phyloP scores from a whole-genome alignment of 202 grass and related monocot genomes.

The Panicum hallii region DNA sequence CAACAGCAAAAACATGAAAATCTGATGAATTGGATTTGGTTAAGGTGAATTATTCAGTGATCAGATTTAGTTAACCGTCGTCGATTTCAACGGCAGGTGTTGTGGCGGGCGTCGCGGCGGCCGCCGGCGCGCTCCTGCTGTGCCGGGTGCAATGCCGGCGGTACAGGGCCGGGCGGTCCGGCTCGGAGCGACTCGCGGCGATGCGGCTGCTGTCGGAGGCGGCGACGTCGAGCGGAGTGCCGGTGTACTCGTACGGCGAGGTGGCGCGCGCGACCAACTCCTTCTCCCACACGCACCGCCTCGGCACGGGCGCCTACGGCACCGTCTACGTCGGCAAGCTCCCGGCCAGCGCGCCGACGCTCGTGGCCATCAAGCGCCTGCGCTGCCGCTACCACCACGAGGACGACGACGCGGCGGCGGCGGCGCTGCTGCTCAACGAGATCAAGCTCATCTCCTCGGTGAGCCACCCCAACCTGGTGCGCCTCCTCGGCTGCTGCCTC shows the following conservation, averaged over 20 bases:
- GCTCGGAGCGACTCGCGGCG: constrained; percentile 35
- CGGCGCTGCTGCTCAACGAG: constrained; percentile 67
- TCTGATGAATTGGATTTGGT: too few relatives aligned
- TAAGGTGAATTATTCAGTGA: too few relatives aligned
- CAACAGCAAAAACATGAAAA: too few relatives aligned
- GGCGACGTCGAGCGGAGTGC: constrained; percentile 61
- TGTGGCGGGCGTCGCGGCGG: constrained; percentile 3
- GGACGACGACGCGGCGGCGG: constrained; percentile 28
- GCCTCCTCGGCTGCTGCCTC: constrained; percentile 90
- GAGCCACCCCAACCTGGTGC: constrained; percentile 82
- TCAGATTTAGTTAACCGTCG: neutral
- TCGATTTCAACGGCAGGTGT: constrained; percentile 45
- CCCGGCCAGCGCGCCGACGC: constrained; percentile 24
- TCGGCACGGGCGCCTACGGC: constrained; percentile 81
- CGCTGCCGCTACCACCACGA: constrained; percentile 40
- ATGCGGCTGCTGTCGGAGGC: constrained; percentile 65
- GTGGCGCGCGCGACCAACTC: constrained; percentile 73
- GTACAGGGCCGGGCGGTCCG: neutral
- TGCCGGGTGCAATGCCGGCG: constrained; percentile 41
- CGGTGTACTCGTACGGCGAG: constrained; percentile 76
- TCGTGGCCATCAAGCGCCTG: constrained; percentile 91
- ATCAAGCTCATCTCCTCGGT: constrained; percentile 89
- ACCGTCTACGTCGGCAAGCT: constrained; percentile 95
- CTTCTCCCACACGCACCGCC: constrained; percentile 75
- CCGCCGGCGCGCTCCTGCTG: constrained; percentile 37